These are phyloP conservation scores for Trichoderma hamatum DNA, from an alignment of 2,329 filamentous ascomycete genomes.

Conservation along the genomic window DNA sequence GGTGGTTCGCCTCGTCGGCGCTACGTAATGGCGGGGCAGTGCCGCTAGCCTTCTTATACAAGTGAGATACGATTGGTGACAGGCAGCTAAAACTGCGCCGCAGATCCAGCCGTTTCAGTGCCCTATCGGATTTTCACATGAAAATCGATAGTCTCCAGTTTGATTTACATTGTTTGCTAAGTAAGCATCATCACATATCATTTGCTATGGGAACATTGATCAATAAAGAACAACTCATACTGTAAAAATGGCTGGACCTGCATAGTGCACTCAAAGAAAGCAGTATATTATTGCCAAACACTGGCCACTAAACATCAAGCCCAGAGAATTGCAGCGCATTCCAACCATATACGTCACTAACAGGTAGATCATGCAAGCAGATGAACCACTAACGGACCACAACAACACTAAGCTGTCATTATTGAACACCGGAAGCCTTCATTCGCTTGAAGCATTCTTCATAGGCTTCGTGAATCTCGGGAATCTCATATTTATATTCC, in stretches of 20 bases:
- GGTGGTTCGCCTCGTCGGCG: conserved; percentile 15
- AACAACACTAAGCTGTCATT: background rate
- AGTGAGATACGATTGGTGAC: background rate
- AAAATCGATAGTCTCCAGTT: background rate
- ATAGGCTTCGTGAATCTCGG: conserved; percentile 66
- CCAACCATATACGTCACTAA: background rate
- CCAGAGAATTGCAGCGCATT: background rate
- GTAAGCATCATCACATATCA: background rate
- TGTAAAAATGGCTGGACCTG: background rate
- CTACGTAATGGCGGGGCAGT: conserved; percentile 45
- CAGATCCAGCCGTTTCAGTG: background rate
- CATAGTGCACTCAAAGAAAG: background rate
- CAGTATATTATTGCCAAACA: background rate
- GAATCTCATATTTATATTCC: conserved; percentile 61
- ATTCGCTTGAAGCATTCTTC: conserved; percentile 65
- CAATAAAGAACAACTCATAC: background rate
- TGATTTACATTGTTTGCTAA: background rate
- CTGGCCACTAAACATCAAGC: background rate
- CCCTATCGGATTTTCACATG: background rate
- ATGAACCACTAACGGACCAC: background rate
- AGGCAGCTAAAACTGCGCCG: background rate
- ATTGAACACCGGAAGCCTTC: conserved; percentile 46
- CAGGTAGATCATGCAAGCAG: background rate
- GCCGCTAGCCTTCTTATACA: conserved; percentile 5
- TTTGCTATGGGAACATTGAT: background rate